Conservation (phyloP, 2,329 filamentous ascomycete species). For the Cladosporium cucumerinum region DNA sequence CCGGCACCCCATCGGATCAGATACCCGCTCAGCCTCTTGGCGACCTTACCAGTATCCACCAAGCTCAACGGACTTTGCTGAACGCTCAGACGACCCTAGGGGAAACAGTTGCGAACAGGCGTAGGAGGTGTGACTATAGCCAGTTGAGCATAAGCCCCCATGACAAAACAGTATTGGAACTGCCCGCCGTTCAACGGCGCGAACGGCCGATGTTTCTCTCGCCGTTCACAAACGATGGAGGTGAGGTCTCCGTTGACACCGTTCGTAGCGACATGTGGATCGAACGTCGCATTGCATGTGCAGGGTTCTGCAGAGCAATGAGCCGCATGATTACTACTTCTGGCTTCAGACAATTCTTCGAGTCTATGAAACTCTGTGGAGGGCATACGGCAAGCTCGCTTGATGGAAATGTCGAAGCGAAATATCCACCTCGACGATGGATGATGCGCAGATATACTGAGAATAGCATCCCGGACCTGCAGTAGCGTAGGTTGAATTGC, state of each 20-base stretch:
- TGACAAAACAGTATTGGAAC: slow-evolving; percentile 5
- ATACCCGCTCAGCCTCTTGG: background rate
- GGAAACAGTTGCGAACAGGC: background rate
- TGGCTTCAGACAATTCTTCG: background rate
- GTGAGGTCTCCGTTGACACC: background rate
- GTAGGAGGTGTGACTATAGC: background rate
- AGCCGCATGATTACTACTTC: slow-evolving; percentile 1
- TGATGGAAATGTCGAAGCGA: background rate
- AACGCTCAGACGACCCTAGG: slow-evolving; percentile 4
- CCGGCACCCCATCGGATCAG: slow-evolving; percentile 13
- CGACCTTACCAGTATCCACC: slow-evolving; percentile 5
- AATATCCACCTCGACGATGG: background rate
- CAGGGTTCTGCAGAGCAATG: background rate
- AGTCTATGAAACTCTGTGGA: background rate
- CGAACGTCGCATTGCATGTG: background rate
- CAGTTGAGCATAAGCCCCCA: background rate
- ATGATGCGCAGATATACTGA: background rate
- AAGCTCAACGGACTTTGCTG: slow-evolving; percentile 5
- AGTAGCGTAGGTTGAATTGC: slow-evolving; percentile 9
- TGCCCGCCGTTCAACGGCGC: background rate
- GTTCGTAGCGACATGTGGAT: background rate
- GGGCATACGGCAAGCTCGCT: background rate
- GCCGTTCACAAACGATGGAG: background rate
- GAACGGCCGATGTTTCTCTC: slow-evolving; percentile 1
- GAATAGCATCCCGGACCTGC: slow-evolving; percentile 15